Evolutionary conservation across 768 basidiomycete genomes (phyloP), one percentile per base, ranked within the genome.

Genomic region (Boletus rufocinnamomeus): DNA sequence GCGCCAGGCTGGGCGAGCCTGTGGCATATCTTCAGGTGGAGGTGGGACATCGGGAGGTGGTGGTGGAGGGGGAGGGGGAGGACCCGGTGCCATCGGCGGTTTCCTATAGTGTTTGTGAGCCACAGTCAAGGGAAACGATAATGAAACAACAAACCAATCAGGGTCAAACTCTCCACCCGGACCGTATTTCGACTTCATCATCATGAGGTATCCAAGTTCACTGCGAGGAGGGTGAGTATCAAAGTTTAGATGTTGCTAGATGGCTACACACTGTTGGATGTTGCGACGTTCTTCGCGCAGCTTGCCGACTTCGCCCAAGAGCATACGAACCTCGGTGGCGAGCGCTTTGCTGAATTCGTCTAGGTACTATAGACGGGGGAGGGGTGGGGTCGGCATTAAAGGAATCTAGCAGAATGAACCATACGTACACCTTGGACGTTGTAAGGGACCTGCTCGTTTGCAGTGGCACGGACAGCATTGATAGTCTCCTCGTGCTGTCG

Each of bases 331-430:
- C 76, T 94, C 92, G 17, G 82, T 79, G 3, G 92, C 90, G 47
- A 94, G 74, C 1, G 92, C 87, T 70, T 86, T 89, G 72, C 90
- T 93, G 75, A 94, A 94, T 56, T 94, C 90, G 59, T 94, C 88
- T 16, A 94, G 80, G 69, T 94, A 93, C 88, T 91, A 55, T 41
- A 27, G 27, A 40, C 3, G 2, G 17, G 4, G 14, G n/a, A 5
- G 14, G n/a, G 23, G 23, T n/a, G 50, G 13, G 27, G 19, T 52
- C 17, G 16, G 38, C 11, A 41, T 30, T 3, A 30, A 28, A 16
- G 28, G 17, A 7, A 9, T 30, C n/a, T 16, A 28, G n/a, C 14
- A 41, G 19, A 52, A 30, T 41, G 28, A 30, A 30, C 27, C 19
- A 8, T 43, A 76, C 87, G 52, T 75, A 93, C 91, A 28, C 84